Base-by-base conservation (phyloP, 2,329 filamentous ascomycete genomes). In the Xylaria sp. region DNA sequence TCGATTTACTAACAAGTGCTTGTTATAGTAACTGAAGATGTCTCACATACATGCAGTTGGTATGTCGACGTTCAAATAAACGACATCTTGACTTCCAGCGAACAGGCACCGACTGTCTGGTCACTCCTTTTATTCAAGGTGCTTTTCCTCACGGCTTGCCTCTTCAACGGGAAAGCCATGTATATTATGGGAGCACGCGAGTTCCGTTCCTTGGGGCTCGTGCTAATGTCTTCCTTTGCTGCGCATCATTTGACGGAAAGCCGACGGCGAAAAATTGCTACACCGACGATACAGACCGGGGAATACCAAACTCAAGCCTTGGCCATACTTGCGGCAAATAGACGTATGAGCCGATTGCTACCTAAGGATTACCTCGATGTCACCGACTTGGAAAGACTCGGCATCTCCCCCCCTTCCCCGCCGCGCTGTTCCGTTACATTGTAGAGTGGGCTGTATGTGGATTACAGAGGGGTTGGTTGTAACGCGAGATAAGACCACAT, bases 311-410 rank as follows among this genome's bases (percentile, higher is more conserved):
- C 79, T 89, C 1, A 78, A 77, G 25, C 82, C n/a, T n/a, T n/a
- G n/a, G 78, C 91, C 14, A 77, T 91, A 17, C 80, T 89, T 45
- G 88, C 89, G 15, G 90, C 87, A 1, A 92, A 92, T 67, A 89
- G 79, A 12, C 91, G 90, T 72, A 89, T 87, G 0, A 83, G 86
- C 1, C 80, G 83, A 12, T 72, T 92, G 5, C 76, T 88, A 1
- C 87, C 87, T 90, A 89, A 9, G 28, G 71, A 75, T 78, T 6
- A 80, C 83, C 61, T 82, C 85, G 9, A 90, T 92, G 61, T 80
- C 89, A 8, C 89, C 89, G 0, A 82, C 84, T 2, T 82, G 87
- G 42, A n/a, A 88, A 85, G 1, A 75, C 64, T 11, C 17, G 40
- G 25, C 38, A 15, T 33, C 52, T 40, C 28, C 28, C 4, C 28